A percentile compares a stretch with the other conserved stretches of the same genome.
These are phyloP conservation scores for Stachybotrys elegans DNA, from an alignment of 2,329 filamentous ascomycete genomes.

Conservation along the genomic window DNA sequence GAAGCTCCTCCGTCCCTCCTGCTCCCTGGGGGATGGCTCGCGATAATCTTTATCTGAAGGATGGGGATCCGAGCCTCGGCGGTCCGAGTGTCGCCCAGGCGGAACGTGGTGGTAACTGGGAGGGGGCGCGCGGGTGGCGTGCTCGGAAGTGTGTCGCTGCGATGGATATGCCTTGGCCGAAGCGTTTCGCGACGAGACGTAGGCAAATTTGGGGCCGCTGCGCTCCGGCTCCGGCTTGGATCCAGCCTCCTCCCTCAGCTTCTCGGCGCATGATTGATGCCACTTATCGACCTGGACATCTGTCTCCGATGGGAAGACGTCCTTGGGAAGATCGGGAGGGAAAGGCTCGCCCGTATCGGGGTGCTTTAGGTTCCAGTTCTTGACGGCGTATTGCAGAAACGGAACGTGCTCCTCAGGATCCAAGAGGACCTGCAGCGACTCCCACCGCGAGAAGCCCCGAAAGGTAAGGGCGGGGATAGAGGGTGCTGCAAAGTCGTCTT, in stretches of 20 bases:
- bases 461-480: constrained; percentile 77
- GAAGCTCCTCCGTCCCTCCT: constrained; percentile 43
- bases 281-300: constrained; percentile 80
- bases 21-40: constrained; percentile 34
- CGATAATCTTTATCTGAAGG: constrained; percentile 30
- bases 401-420: constrained; percentile 83
- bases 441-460: constrained; percentile 87
- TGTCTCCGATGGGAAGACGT: constrained; percentile 65
- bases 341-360: constrained; percentile 69
- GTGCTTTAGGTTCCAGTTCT: constrained; percentile 70
- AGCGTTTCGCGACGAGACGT: constrained; percentile 26
- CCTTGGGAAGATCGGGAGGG: constrained; percentile 49
- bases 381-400: constrained; percentile 76
- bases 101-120: constrained; percentile 35
- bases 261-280: constrained; percentile 74
- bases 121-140: constrained; percentile 22
- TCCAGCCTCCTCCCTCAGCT: constrained; percentile 56
- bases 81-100: constrained; percentile 28
- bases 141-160: too few relatives aligned
- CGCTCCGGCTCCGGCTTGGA: constrained; percentile 16
- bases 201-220: constrained; percentile 31
- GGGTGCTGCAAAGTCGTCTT: constrained; percentile 68
- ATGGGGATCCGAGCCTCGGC: constrained; percentile 24
- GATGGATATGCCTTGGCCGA: constrained; percentile 19
- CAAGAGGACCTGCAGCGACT: constrained; percentile 83